Conservation (phyloP, 495 filamentous ascomycete genomes). For the Lasiosphaeria hispida region DNA sequence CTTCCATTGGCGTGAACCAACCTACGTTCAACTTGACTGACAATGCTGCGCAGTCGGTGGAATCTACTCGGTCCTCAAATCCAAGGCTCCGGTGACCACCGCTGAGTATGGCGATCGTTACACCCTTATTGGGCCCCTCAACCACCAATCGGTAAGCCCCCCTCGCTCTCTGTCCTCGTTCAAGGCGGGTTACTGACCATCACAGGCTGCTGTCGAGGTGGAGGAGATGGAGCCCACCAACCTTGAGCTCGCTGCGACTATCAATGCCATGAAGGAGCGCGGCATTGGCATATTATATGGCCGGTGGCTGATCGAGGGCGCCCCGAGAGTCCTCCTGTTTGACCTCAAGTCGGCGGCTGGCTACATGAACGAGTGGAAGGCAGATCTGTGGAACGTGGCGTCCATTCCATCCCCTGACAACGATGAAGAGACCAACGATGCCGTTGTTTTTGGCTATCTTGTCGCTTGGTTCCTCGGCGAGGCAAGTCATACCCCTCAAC, state of each 20-base stretch:
- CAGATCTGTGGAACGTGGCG: conserved; percentile 89
- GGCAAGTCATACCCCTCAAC: conserved; percentile 48
- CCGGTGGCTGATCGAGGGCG: conserved; percentile 96
- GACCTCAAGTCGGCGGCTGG: conserved; percentile 90
- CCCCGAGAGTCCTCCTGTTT: conserved; percentile 88
- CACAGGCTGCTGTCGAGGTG: conserved; percentile 87
- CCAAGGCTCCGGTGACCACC: conserved; percentile 95
- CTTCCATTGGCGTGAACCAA: neutral
- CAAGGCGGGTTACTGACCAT: conserved; percentile 1
- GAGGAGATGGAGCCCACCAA: conserved; percentile 85
- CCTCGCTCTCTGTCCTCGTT: neutral
- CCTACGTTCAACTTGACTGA: neutral
- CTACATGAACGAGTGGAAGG: conserved; percentile 95
- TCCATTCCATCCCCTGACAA: conserved; percentile 87
- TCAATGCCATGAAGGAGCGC: conserved; percentile 83
- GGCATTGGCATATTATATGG: conserved; percentile 91
- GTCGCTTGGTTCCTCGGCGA: conserved; percentile 98
- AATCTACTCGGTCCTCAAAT: conserved; percentile 98
- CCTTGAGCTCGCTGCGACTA: conserved; percentile 74
- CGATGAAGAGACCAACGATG: conserved; percentile 95
- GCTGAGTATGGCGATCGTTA: conserved; percentile 98
- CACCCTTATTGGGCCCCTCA: conserved; percentile 91
- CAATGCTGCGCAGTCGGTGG: conserved; percentile 71
- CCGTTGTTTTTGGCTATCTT: conserved; percentile 94
- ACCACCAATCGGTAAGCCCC: conserved; percentile 74